phyloP scores from a whole-genome alignment of 768 basidiomycete genomes.

The Amanita jacksonii region DNA sequence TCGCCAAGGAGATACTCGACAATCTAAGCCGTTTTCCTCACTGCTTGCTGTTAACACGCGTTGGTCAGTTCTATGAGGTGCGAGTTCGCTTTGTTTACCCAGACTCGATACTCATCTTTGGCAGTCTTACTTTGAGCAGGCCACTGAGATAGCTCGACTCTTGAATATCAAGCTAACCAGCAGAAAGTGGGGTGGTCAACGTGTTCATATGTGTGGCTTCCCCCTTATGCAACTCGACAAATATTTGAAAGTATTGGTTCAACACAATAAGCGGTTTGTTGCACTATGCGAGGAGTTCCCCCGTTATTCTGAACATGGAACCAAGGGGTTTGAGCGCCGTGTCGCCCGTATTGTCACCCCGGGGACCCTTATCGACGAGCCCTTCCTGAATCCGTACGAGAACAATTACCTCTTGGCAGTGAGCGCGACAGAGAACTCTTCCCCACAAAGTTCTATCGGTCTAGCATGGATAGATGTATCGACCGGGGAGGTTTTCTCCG shows the following conservation, averaged over 20 bases:
- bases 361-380: constrained; percentile 89
- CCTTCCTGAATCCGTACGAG: constrained; percentile 76
- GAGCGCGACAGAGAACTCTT: constrained; percentile 13
- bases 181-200: constrained; percentile 60
- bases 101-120: constrained; percentile 7
- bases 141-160: constrained; percentile 61
- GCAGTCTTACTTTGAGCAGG: constrained; percentile 94
- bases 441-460: constrained; percentile 30
- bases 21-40: constrained; percentile 77
- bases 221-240: constrained; percentile 79
- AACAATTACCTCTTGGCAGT: constrained; percentile 87
- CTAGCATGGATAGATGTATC: constrained; percentile 94
- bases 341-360: constrained; percentile 87
- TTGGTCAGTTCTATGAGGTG: constrained; percentile 96
- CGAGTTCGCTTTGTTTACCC: constrained; percentile 9
- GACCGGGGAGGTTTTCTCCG: constrained; percentile 88
- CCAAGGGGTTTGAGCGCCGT: constrained; percentile 65
- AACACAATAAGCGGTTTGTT: constrained; percentile 75
- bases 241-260: constrained; percentile 78
- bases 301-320: constrained; percentile 31
- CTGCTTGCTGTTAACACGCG: constrained; percentile 83
- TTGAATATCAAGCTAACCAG: constrained; percentile 79
- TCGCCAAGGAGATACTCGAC: constrained; percentile 61
- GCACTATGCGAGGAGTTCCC: constrained; percentile 93
- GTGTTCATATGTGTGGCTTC: constrained; percentile 85